Percentiles rank a stretch among this genome's conserved stretches.
Evolutionary conservation across 202 grass and related monocot species (phyloP).

Genomic region (Schoenoplectus triqueter): DNA sequence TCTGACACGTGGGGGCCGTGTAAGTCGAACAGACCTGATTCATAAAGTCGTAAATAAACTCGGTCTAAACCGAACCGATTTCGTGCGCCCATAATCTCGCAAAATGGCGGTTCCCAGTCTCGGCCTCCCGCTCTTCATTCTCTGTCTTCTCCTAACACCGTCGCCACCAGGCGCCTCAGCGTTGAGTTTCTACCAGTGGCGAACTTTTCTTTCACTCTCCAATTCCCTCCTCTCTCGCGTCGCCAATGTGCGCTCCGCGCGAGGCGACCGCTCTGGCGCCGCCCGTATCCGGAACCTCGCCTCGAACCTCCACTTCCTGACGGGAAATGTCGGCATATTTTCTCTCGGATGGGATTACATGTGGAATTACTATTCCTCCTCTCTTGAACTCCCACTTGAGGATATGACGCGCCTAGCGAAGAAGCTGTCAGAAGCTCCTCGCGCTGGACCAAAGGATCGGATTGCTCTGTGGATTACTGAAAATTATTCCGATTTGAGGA

Average conservation of each 20-base stretch:
- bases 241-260: slow-evolving; percentile 55
- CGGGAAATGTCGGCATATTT: slow-evolving; percentile 46
- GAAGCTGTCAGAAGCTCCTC: slow-evolving; percentile 57
- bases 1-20: not conserved
- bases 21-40: too few relatives aligned
- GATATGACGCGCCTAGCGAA: slow-evolving; percentile 54
- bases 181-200: slow-evolving; percentile 51
- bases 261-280: slow-evolving; percentile 58
- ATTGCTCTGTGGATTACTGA: slow-evolving; percentile 56
- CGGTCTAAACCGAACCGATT: not conserved
- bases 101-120: slow-evolving; percentile 46
- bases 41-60: not conserved
- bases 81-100: not conserved
- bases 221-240: slow-evolving; percentile 81
- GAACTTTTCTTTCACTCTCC: slow-evolving; percentile 70
- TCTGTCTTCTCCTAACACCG: slow-evolving; percentile 41
- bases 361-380: slow-evolving; percentile 75
- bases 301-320: slow-evolving; percentile 49
- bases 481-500: slow-evolving; percentile 58
- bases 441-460: slow-evolving; percentile 45
- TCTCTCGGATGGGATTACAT: slow-evolving; percentile 78
- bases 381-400: slow-evolving; percentile 39
- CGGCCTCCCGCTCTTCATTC: slow-evolving; percentile 25
- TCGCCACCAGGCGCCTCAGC: slow-evolving; percentile 39
- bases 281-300: slow-evolving; percentile 56